These are phyloP conservation scores for Psilocybe tampanensis DNA, from an alignment of 768 basidiomycete genomes.

Conservation along the genomic window DNA sequence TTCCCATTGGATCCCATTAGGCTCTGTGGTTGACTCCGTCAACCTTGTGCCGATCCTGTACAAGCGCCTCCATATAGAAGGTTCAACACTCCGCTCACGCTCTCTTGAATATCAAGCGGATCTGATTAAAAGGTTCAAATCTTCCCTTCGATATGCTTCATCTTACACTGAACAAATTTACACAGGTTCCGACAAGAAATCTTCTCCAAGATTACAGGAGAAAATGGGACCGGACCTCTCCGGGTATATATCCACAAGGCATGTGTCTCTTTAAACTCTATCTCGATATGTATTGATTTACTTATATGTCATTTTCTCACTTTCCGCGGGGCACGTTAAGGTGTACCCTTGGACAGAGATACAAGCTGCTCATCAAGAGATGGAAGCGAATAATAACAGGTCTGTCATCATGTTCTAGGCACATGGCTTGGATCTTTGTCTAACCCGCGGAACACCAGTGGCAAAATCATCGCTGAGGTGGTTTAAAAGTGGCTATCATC, in stretches of 20 bases:
- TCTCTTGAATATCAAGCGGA: constrained; percentile 76
- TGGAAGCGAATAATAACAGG: constrained; percentile 71
- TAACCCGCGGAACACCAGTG: constrained; percentile 30
- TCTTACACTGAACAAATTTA: constrained; percentile 3
- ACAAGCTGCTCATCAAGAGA: constrained; percentile 78
- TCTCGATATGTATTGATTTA: background rate
- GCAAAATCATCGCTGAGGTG: constrained; percentile 49
- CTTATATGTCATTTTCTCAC: background rate
- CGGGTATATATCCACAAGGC: constrained; percentile 82
- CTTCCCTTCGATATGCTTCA: background rate
- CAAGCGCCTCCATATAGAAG: constrained; percentile 88
- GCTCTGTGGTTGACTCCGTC: constrained; percentile 49
- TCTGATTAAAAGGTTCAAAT: constrained; percentile 55
- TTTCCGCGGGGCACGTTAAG: constrained; percentile 33
- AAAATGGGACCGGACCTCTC: constrained; percentile 58
- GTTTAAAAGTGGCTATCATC: constrained; percentile 18
- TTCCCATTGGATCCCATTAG: constrained; percentile 35
- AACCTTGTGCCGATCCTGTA: constrained; percentile 70
- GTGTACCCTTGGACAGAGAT: constrained; percentile 83
- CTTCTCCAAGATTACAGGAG: constrained; percentile 59
- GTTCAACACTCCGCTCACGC: constrained; percentile 83
- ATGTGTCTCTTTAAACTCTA: constrained; percentile 16
- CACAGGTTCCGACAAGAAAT: constrained; percentile 57
- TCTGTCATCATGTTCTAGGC: constrained; percentile 20
- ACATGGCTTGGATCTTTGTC: background rate